Conservation (phyloP, 1,139 yeast species). For the Protomyces arabidopsidicola region DNA sequence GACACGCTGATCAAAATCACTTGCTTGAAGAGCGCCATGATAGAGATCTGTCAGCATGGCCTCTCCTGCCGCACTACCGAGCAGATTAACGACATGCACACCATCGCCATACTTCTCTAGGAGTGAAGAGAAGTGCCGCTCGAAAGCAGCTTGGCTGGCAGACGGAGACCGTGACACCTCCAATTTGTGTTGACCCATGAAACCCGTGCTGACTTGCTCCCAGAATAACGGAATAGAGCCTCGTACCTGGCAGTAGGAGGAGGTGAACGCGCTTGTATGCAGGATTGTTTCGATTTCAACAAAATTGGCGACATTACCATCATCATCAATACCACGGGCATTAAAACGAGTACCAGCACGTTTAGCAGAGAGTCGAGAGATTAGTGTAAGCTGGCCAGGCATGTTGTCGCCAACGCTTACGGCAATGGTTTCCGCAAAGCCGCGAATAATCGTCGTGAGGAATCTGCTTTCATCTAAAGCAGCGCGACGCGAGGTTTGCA, state of each 20-base stretch:
- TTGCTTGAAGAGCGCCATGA: conserved; percentile 48
- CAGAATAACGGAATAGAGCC: conserved; percentile 96
- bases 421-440: conserved; percentile 76
- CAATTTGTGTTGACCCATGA: conserved; percentile 64
- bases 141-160: conserved; percentile 88
- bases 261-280: conserved; percentile 53
- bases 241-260: conserved; percentile 78
- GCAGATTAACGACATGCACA: conserved; percentile 75
- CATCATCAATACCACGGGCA: conserved; percentile 93
- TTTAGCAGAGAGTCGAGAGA: conserved; percentile 88
- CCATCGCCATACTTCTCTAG: conserved; percentile 68
- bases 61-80: conserved; percentile 76
- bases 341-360: conserved; percentile 94
- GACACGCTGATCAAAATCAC: conserved; percentile 40
- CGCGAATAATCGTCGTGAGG: conserved; percentile 85
- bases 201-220: conserved; percentile 84
- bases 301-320: conserved; percentile 90
- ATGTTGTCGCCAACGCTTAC: conserved; percentile 49
- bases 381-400: conserved; percentile 61
- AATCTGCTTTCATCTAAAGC: conserved; percentile 68
- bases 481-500: conserved; percentile 54
- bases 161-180: conserved; percentile 81
- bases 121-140: conserved; percentile 67
- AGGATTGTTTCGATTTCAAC: conserved; percentile 88
- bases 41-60: conserved; percentile 67